Evolutionary conservation across 106 monocot species (phyloP).

Genomic region (Chionographis japonica): DNA sequence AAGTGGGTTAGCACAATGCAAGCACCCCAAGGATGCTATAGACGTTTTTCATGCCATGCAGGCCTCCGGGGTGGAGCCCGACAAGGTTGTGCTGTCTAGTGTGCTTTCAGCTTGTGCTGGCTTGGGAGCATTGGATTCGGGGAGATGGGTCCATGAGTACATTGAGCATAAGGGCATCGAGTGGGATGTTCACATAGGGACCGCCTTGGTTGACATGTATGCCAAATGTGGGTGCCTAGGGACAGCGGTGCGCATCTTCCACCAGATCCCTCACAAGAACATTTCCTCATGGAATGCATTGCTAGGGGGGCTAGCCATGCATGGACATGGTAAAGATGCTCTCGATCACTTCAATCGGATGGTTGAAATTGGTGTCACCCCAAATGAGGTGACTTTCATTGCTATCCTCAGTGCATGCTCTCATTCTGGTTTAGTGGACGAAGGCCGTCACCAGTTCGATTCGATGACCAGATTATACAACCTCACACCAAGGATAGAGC

Average conservation of each 20-base stretch:
- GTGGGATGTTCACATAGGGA: constrained; percentile 57
- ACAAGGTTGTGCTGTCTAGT: constrained; percentile 55
- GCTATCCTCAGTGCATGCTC: constrained; percentile 54
- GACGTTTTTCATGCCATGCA: constrained; percentile 44
- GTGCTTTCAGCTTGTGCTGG: constrained; percentile 78
- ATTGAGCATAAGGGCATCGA: constrained; percentile 39
- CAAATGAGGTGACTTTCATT: constrained; percentile 63
- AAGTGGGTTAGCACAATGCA: constrained; percentile 43
- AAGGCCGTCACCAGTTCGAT: constrained; percentile 38
- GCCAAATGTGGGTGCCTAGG: constrained; percentile 58
- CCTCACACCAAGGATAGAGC: constrained; percentile 48
- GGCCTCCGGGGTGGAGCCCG: constrained; percentile 40
- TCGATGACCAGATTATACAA: constrained; percentile 40
- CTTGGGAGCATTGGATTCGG: constrained; percentile 45
- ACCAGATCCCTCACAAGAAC: constrained; percentile 46
- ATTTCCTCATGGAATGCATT: constrained; percentile 65
- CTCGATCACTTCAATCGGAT: constrained; percentile 38
- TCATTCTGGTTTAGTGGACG: constrained; percentile 49
- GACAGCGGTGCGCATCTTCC: constrained; percentile 30
- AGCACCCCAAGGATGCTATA: constrained; percentile 44
- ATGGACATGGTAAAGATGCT: constrained; percentile 38
- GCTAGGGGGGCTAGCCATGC: constrained; percentile 48
- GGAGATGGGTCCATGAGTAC: constrained; percentile 62
- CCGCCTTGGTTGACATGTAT: constrained; percentile 71
- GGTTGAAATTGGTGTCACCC: constrained; percentile 24